phyloP scores from a whole-genome alignment of 1,284 basidiomycete genomes.

The Puccinia hordei region DNA sequence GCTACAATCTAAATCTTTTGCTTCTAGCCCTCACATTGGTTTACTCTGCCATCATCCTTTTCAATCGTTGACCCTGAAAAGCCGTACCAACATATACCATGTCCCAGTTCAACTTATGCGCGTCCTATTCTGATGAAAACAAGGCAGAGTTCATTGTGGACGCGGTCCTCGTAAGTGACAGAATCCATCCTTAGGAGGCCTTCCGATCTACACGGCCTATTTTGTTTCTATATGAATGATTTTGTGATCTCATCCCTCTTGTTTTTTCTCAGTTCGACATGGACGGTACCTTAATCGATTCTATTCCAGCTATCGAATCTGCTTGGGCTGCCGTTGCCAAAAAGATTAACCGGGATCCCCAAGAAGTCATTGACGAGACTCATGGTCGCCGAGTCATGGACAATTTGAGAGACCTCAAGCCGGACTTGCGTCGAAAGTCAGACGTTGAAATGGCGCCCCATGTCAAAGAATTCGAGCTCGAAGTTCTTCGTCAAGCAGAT shows the following conservation, averaged over 20 bases:
- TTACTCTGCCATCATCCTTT: not conserved
- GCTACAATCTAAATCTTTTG: not conserved
- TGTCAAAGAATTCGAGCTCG: slow-evolving; percentile 70
- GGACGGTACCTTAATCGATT: slow-evolving; percentile 68
- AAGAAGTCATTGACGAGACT: slow-evolving; percentile 67
- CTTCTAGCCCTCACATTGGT: not conserved
- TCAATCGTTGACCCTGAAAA: not conserved
- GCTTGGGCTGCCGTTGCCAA: slow-evolving; percentile 75
- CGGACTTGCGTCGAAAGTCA: slow-evolving; percentile 62
- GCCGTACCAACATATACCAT: too few species aligned
- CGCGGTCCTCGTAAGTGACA: slow-evolving; percentile 52
- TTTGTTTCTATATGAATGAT: not conserved
- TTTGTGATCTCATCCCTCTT: not conserved
- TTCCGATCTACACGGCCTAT: not conserved
- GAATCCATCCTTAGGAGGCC: not conserved
- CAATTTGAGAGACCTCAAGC: slow-evolving; percentile 68
- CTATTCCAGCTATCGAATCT: slow-evolving; percentile 74
- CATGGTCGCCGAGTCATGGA: slow-evolving; percentile 74
- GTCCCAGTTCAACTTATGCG: slow-evolving; percentile 37
- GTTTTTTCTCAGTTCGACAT: slow-evolving; percentile 53
- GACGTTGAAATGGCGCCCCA: slow-evolving; percentile 70
- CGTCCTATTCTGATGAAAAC: slow-evolving; percentile 52
- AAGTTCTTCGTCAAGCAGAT: slow-evolving; percentile 73
- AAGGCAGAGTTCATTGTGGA: slow-evolving; percentile 56
- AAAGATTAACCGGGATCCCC: slow-evolving; percentile 70